Percentiles rank a stretch among this genome's conserved stretches.
These are phyloP conservation scores for Phytophthora foliorum DNA, from an alignment of 352 stramenopile genomes.

Conservation along the genomic window DNA sequence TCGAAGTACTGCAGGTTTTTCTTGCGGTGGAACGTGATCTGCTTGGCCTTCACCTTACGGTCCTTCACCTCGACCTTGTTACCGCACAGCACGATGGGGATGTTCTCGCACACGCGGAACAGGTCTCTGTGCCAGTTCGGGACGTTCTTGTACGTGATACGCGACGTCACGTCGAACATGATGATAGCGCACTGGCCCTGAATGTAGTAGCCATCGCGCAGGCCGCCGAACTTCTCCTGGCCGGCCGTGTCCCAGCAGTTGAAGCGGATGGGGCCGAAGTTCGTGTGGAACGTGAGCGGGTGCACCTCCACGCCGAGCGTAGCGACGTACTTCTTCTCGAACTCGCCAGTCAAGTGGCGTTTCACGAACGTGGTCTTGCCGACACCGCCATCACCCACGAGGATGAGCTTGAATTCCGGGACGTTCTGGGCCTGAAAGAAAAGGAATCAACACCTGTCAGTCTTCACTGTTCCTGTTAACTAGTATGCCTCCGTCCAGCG, in stretches of 20 bases:
- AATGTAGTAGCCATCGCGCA: conserved; percentile 98
- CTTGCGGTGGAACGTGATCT: conserved; percentile 99
- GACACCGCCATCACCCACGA: conserved; percentile 99
- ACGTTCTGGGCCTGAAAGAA: conserved; percentile 76
- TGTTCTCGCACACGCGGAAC: conserved; percentile 99
- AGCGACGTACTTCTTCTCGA: conserved; percentile 99
- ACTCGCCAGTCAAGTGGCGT: conserved; percentile 99
- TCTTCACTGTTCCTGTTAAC: not conserved
- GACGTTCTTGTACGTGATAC: conserved; percentile 99
- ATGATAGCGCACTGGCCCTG: conserved; percentile 99
- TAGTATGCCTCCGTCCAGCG: not conserved
- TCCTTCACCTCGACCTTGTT: conserved; percentile 99
- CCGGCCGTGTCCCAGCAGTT: conserved; percentile 99
- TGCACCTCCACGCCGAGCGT: conserved; percentile 99
- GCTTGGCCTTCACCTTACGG: conserved; percentile 99
- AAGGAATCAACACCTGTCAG: conserved; percentile 17
- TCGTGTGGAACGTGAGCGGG: conserved; percentile 99
- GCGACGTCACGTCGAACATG: conserved; percentile 99
- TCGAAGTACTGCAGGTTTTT: conserved; percentile 99
- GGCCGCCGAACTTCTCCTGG: conserved; percentile 98
- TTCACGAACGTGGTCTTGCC: conserved; percentile 99
- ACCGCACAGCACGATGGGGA: conserved; percentile 99
- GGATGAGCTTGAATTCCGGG: conserved; percentile 99
- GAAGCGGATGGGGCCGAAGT: conserved; percentile 99
- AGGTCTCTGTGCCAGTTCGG: conserved; percentile 99